phyloP scores from a whole-genome alignment of 306 rosid species.

The Trichosanthes truncata region DNA sequence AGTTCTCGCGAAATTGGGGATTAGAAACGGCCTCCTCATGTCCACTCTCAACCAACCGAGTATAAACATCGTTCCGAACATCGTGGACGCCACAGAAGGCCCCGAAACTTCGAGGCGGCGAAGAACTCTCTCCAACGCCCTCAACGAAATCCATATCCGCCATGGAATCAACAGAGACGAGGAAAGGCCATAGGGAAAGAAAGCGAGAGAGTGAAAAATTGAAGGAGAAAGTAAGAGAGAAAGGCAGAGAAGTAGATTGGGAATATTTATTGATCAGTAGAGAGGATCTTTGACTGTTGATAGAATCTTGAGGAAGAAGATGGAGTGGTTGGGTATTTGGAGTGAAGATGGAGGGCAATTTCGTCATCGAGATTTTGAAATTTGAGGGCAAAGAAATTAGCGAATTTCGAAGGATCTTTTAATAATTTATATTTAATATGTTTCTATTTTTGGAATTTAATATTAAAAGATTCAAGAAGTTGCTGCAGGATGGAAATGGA shows the following conservation, averaged over 20 bases:
- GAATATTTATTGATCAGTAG: conserved; percentile 16
- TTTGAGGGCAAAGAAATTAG: background rate
- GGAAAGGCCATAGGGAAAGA: conserved; percentile 5
- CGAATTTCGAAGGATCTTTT: background rate
- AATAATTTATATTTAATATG: background rate
- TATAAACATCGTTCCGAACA: conserved; percentile 64
- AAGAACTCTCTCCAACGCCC: conserved; percentile 95
- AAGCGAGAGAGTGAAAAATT: conserved; percentile 11
- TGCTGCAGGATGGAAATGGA: background rate
- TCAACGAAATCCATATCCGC: conserved; percentile 70
- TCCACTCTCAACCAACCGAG: conserved; percentile 61
- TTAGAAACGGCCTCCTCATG: conserved; percentile 47
- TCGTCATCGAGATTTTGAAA: background rate
- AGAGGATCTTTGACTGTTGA: conserved; percentile 32
- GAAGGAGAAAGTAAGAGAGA: background rate
- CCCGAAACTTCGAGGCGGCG: conserved; percentile 70
- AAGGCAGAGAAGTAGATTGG: background rate
- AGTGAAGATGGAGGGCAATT: conserved; percentile 14
- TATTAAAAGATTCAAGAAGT: background rate
- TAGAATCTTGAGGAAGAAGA: conserved; percentile 18
- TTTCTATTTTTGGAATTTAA: background rate
- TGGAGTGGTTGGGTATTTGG: conserved; percentile 9
- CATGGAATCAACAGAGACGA: background rate
- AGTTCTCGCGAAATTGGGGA: conserved; percentile 69
- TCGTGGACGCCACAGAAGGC: conserved; percentile 56